phyloP scores from a whole-genome alignment of 768 basidiomycete genomes.

The Phanerochaete carnosa region DNA sequence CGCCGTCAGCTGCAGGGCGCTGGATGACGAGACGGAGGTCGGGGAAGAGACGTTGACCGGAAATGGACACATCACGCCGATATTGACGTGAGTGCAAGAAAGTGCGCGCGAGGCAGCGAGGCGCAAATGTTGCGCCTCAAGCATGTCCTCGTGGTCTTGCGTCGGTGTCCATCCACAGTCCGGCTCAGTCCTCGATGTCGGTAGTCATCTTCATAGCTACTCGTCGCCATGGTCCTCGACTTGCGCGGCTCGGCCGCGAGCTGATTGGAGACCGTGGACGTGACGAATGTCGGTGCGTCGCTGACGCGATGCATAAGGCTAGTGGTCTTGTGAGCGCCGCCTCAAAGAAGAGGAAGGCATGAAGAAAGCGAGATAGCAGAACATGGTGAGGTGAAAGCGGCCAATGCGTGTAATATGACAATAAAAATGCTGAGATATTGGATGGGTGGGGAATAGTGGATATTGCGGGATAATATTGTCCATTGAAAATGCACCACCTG shows the following conservation, averaged over 20 bases:
- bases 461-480: constrained; percentile 34
- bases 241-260: constrained; percentile 58
- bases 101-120: constrained; percentile 42
- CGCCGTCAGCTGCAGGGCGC: constrained; percentile 43
- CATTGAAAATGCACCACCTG: constrained; percentile 45
- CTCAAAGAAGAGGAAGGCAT: constrained; percentile 5
- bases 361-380: not conserved
- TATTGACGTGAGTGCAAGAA: constrained; percentile 46
- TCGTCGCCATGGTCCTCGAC: constrained; percentile 8
- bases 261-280: constrained; percentile 25
- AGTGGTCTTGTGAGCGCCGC: constrained; percentile 12
- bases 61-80: constrained; percentile 12
- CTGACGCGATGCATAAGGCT: constrained; percentile 20
- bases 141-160: constrained; percentile 61
- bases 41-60: constrained; percentile 29
- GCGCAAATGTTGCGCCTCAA: constrained; percentile 55
- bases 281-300: constrained; percentile 19
- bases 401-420: constrained; percentile 23
- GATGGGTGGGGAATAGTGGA: constrained; percentile 19
- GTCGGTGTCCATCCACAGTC: constrained; percentile 32
- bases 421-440: constrained; percentile 23
- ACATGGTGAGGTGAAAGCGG: not conserved
- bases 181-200: constrained; percentile 21
- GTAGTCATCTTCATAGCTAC: constrained; percentile 9
- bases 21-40: constrained; percentile 48